Evolutionary conservation across 768 basidiomycete species (phyloP), one percentile per base, ranked within the genome.

Genomic region (Tricholoma bakamatsutake): DNA sequence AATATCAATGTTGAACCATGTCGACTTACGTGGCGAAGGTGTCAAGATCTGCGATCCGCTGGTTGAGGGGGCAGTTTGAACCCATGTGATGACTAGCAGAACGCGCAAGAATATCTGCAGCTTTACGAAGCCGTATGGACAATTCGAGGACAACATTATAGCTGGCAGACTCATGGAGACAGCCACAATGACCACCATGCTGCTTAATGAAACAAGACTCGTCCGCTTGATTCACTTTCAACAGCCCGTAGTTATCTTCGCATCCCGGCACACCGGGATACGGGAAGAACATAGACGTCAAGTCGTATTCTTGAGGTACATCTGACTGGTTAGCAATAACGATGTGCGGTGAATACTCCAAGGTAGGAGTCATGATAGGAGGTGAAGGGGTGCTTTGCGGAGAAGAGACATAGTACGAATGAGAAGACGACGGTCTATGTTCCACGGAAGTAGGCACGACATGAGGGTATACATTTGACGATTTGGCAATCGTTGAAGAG

Each of bases 91-190:
- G 75, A 50, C 62, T 70, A 11, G 77, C 62, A 13, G 79, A 79
- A 39, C 73, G 79, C 10, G 75, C 71, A 39, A 87, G 76, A 37
- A 79, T 69, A 52, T 82, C 75, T 10, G 80, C 77, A 10, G 82
- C 83, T 61, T 77, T 82, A 21, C 84, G 76, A 18, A 88, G 75
- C 50, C 82, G 75, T 30, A 85, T 69, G 2, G 84, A 86, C n/a
- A 88, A 71, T 61, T 88, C 84, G 10, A 87, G 75, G 18, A 84
- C 71, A n/a, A 76, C 77, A 53, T 71, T 80, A 62, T 87, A 86
- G 61, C 71, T 78, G 17, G 72, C 61, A 8, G 74, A 61, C 57
- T 86, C 84, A 52, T 76, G 72, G 27, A 86, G 71, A 62, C 85
- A 87, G 4, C 77, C 80, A 58, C 85, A 87, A 51, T 82, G 78